Evolutionary conservation across 163 green algal genomes (phyloP).

Genomic region (Botryococcus braunii): DNA sequence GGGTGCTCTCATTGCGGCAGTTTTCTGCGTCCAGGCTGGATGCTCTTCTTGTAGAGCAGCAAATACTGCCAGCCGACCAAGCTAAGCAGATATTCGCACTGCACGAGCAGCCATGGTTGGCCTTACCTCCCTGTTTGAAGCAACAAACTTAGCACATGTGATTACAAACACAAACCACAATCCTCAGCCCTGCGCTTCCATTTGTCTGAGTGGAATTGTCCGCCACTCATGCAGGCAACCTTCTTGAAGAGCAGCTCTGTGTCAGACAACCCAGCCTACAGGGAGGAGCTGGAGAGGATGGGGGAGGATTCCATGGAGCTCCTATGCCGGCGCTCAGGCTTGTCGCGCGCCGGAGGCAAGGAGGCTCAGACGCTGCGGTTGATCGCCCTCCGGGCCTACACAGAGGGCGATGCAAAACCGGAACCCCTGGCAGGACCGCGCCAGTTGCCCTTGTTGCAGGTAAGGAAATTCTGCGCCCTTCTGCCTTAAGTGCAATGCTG

Average conservation of each 20-base stretch:
- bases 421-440: background rate
- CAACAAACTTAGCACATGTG: no score
- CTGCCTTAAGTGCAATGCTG: background rate
- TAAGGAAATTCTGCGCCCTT: background rate
- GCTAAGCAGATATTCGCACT: no score
- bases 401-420: background rate
- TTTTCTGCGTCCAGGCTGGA: no score
- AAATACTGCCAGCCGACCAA: no score
- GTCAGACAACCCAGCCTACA: constrained; percentile 10
- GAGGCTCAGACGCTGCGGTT: background rate
- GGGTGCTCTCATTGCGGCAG: no score
- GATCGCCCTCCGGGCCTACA: background rate
- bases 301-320: constrained; percentile 50
- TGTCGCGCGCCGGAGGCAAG: constrained; percentile 37
- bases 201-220: no score
- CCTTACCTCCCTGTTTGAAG: no score
- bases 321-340: constrained; percentile 38
- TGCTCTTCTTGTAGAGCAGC: no score
- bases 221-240: constrained; percentile 44
- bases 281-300: constrained; percentile 43
- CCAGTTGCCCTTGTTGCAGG: background rate
- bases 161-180: no score
- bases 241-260: constrained; percentile 34
- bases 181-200: no score
- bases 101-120: no score